phyloP scores from a whole-genome alignment of 2,329 filamentous ascomycete genomes.

The Ascochyta clinopodiicola region DNA sequence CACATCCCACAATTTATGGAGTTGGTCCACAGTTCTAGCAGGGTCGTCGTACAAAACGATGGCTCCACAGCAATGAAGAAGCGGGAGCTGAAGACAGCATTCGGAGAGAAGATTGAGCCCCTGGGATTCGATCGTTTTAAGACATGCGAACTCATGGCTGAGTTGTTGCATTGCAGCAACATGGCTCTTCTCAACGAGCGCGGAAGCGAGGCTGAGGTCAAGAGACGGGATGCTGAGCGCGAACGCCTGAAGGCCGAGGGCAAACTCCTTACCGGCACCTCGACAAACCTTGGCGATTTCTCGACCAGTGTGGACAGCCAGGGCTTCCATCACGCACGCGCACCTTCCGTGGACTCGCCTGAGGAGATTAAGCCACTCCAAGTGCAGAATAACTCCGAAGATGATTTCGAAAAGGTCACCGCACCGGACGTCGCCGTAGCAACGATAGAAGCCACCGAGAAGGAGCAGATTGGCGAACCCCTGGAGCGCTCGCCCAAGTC shows the following conservation, averaged over 20 bases:
- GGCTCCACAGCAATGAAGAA: conserved; percentile 69
- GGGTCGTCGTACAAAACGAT: conserved; percentile 63
- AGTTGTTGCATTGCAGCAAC: conserved; percentile 96
- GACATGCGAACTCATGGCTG: conserved; percentile 98
- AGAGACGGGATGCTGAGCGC: conserved; percentile 78
- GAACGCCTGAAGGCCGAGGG: conserved; percentile 80
- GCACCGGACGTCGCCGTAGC: conserved; percentile 74
- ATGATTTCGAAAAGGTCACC: conserved; percentile 91
- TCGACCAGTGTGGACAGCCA: conserved; percentile 60
- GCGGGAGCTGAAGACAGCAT: conserved; percentile 81
- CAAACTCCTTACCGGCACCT: conserved; percentile 66
- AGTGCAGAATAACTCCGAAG: conserved; percentile 81
- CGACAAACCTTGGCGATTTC: conserved; percentile 63
- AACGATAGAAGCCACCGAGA: conserved; percentile 63
- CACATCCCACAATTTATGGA: conserved; percentile 95
- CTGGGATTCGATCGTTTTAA: conserved; percentile 98
- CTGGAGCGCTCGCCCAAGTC: conserved; percentile 55
- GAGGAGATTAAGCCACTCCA: conserved; percentile 76
- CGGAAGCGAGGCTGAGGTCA: conserved; percentile 87
- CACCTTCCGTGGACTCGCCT: conserved; percentile 58
- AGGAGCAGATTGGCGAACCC: conserved; percentile 45
- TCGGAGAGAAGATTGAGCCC: conserved; percentile 88
- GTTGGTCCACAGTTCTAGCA: conserved; percentile 77
- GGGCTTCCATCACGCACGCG: conserved; percentile 58
- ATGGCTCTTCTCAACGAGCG: conserved; percentile 95